Evolutionary conservation across 1,284 basidiomycete species (phyloP), one percentile per base, ranked within the genome.

Genomic region (Fomitiporia mediterranea): DNA sequence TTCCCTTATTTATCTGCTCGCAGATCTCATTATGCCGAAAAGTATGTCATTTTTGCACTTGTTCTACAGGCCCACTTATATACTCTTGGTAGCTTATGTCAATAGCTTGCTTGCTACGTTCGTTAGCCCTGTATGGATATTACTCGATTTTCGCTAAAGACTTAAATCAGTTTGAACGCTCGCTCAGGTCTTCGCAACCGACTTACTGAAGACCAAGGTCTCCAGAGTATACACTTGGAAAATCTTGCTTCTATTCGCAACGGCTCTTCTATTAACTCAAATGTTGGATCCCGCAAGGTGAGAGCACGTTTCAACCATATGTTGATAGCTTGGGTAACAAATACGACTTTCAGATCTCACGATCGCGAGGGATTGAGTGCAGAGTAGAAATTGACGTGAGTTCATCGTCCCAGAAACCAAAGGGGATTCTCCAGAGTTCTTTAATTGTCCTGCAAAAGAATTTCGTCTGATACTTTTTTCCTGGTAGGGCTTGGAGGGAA

Each of bases 1-100:
- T 13, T 56, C 58, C n/a, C 56, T 59, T 27, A 38, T 59, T 28
- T 59, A 59, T 43, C 43, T 59, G 19, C 23, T 49, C 4, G 44
- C 49, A 39, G 44, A 43, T 30, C 48, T 56, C 17, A 28, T 50
- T 23, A 46, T 49, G 23, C 47, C 47, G 11, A 49, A 49, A 34
- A 23, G 55, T 56, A 19, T 42, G 55, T 43, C 6, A 15, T n/a
- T 39, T 43, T 27, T 7, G 6, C 15, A 15, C 6, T 51, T 19
- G 28, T n/a, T 3, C 5, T 8, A 37, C 9, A 5, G 11, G 7
- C 3, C 23, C 4, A 5, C 17, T 19, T 13, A 50, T 8, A 8
- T 25, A 4, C 37, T 8, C 13, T 34, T 35, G 11, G 8, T 25
- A 49, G 47, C 35, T 15, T 49, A 49, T 37, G 6, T 35, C 28